Conservation (phyloP, 176 grass and related monocot genomes). For the Phoenix dactylifera region DNA sequence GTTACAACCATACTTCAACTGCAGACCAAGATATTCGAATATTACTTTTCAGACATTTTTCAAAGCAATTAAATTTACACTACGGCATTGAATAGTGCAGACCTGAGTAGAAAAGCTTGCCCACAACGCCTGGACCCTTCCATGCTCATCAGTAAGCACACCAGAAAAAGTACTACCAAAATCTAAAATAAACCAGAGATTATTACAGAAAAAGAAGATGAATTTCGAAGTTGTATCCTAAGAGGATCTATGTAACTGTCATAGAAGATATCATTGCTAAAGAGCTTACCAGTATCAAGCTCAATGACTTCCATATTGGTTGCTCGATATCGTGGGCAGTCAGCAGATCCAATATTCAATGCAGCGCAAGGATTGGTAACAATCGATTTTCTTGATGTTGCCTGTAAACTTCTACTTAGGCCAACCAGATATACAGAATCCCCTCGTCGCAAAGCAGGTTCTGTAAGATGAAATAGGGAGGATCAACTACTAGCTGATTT, state of each 20-base stretch:
- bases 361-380: slow-evolving; percentile 98
- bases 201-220: not conserved
- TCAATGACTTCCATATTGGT: slow-evolving; percentile 99
- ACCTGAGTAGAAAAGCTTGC: slow-evolving; percentile 99
- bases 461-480: slow-evolving; percentile 40
- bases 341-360: slow-evolving; percentile 97
- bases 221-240: not conserved
- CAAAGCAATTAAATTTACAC: slow-evolving; percentile 1
- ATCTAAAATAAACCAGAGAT: slow-evolving; percentile 43
- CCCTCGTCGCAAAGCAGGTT: slow-evolving; percentile 78
- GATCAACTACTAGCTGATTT: not conserved
- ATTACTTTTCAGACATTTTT: slow-evolving; percentile 12
- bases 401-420: slow-evolving; percentile 94
- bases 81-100: not conserved
- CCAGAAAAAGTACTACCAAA: slow-evolving; percentile 98
- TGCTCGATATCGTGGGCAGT: slow-evolving; percentile 83
- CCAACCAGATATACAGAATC: slow-evolving; percentile 97
- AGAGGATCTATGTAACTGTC: not conserved
- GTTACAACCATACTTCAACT: slow-evolving; percentile 91
- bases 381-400: slow-evolving; percentile 97
- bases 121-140: slow-evolving; percentile 97
- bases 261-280: too few species aligned
- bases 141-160: slow-evolving; percentile 91
- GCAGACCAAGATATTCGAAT: slow-evolving; percentile 25
- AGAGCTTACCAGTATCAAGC: slow-evolving; percentile 77